Conservation (phyloP, 2,329 filamentous ascomycete species). For the Metarhizium robertsii region DNA sequence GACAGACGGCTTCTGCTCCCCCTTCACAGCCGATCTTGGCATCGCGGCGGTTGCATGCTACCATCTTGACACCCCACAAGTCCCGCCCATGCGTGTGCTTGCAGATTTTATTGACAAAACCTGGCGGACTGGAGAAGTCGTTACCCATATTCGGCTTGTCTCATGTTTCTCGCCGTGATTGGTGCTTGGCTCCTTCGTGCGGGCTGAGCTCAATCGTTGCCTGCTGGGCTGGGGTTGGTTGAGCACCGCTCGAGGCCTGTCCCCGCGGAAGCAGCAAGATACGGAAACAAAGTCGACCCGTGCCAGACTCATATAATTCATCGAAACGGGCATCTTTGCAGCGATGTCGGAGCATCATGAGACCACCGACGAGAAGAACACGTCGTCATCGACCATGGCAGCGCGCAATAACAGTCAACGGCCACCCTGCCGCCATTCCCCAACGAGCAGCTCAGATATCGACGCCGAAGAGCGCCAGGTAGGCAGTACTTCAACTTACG, state of each 20-base stretch:
- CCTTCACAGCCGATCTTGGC: too few relatives aligned
- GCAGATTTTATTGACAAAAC: too few relatives aligned
- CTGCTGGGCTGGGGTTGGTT: background rate
- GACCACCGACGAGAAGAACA: background rate
- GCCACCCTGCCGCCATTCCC: background rate
- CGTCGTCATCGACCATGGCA: background rate
- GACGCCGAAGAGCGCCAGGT: background rate
- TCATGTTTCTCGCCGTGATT: background rate
- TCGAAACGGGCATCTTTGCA: background rate
- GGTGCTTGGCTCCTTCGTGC: background rate
- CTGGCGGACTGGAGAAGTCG: too few relatives aligned
- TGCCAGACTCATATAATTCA: too few relatives aligned
- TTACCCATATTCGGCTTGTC: background rate
- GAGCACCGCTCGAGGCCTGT: background rate
- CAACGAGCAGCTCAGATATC: background rate
- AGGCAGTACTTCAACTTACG: background rate
- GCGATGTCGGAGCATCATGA: background rate
- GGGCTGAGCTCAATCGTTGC: background rate
- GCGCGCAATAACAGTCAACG: background rate
- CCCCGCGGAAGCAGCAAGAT: background rate
- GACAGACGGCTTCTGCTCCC: too few relatives aligned
- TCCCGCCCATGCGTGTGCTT: too few relatives aligned
- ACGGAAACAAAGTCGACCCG: background rate
- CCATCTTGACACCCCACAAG: too few relatives aligned
- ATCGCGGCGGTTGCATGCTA: too few relatives aligned